Percentiles rank a stretch among this genome's conserved stretches.
phyloP scores from a whole-genome alignment of 345 rosid genomes.

The Erodium maritimum region DNA sequence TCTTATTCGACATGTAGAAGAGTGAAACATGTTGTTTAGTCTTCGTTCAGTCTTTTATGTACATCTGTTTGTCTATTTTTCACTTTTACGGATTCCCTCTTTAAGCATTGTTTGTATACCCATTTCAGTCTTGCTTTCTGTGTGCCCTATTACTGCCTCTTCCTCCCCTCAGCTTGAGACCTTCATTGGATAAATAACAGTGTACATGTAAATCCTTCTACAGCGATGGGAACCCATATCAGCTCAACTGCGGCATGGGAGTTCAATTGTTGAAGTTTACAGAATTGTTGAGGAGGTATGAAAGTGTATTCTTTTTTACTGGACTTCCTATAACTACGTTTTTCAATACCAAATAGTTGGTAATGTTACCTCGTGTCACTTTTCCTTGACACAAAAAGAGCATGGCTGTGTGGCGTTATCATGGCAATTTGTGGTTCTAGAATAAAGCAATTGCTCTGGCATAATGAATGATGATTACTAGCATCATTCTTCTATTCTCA shows the following conservation, averaged over 20 bases:
- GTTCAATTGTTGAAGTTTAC: slow-evolving; percentile 89
- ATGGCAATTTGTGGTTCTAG: neutral
- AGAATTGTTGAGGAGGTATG: slow-evolving; percentile 95
- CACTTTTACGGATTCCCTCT: neutral
- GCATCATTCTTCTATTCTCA: neutral
- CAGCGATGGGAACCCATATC: slow-evolving; percentile 94
- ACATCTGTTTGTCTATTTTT: neutral
- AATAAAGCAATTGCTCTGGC: neutral
- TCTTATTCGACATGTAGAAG: neutral
- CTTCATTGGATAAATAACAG: neutral
- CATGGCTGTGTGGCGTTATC: neutral
- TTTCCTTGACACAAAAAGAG: neutral
- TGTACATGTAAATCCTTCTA: slow-evolving; percentile 11
- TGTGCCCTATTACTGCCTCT: neutral
- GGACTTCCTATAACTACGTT: neutral
- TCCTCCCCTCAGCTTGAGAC: neutral
- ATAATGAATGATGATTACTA: neutral
- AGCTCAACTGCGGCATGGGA: slow-evolving; percentile 88
- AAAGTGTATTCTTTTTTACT: no score
- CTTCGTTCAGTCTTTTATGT: neutral
- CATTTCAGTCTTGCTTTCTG: neutral
- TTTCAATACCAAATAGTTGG: neutral
- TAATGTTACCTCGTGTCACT: neutral
- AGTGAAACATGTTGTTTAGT: neutral
- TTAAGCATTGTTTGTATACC: neutral